phyloP scores from a whole-genome alignment of 1,284 basidiomycete species.

The Ganoderma lucidum region DNA sequence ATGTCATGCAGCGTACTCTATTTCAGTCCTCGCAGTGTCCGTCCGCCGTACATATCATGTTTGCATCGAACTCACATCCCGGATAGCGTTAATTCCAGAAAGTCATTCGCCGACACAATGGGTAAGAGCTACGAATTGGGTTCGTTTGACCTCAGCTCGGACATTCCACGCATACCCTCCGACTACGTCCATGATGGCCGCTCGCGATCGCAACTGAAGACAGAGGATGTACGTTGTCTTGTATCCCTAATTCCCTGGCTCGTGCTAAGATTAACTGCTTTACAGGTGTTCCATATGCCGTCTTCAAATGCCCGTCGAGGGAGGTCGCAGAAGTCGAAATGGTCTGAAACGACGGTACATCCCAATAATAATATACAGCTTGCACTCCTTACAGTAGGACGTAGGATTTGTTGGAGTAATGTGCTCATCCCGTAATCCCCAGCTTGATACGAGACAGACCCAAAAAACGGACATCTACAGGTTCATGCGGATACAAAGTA shows the following conservation, averaged over 20 bases:
- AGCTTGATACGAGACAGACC: not conserved
- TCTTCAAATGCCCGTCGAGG: not conserved
- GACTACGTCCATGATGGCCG: not conserved
- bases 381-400: not conserved
- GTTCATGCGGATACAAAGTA: not conserved
- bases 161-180: not conserved
- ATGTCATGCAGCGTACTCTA: not conserved
- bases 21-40: not conserved
- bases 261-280: not conserved
- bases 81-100: not conserved
- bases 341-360: not conserved
- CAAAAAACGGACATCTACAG: not conserved
- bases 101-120: not conserved
- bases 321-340: not conserved
- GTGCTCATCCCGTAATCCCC: not conserved
- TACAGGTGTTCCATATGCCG: not conserved
- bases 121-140: not conserved
- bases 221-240: not conserved
- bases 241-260: not conserved
- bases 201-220: not conserved
- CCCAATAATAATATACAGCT: not conserved
- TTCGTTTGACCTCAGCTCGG: constrained; percentile 1
- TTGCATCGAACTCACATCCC: not conserved
- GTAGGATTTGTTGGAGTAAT: not conserved
- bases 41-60: not conserved